Conservation (phyloP, 164 flowering plant genomes). For the Berberis thunbergii region DNA sequence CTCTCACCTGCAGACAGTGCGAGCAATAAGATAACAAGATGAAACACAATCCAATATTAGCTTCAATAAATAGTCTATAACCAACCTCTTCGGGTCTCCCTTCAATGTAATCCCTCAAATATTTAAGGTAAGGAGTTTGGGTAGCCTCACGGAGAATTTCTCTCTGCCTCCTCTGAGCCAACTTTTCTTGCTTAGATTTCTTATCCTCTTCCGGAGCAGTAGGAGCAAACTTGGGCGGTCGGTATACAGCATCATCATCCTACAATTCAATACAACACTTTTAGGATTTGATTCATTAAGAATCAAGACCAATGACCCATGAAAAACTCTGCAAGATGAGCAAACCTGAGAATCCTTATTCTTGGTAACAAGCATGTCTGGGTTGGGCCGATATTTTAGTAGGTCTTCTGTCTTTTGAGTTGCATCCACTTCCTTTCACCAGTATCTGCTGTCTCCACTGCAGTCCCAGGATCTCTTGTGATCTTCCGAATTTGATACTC, state of each 20-base stretch:
- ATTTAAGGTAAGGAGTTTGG: slow-evolving; percentile 46
- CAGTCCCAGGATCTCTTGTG: slow-evolving; percentile 25
- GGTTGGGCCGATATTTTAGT: slow-evolving; percentile 64
- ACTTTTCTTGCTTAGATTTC: slow-evolving; percentile 52
- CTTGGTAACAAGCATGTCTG: slow-evolving; percentile 64
- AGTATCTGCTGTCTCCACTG: slow-evolving; percentile 17
- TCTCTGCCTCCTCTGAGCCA: slow-evolving; percentile 56
- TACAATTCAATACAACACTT: slow-evolving; percentile 15
- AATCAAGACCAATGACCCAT: slow-evolving; percentile 22
- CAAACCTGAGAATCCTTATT: slow-evolving; percentile 38
- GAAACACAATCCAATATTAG: neutral
- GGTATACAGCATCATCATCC: slow-evolving; percentile 52
- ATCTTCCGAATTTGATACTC: slow-evolving; percentile 86
- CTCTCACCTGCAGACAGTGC: slow-evolving; percentile 42
- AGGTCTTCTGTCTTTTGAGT: slow-evolving; percentile 43
- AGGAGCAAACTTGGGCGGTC: slow-evolving; percentile 80
- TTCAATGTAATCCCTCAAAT: slow-evolving; percentile 53
- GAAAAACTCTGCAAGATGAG: slow-evolving; percentile 1
- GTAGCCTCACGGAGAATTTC: slow-evolving; percentile 34
- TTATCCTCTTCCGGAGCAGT: slow-evolving; percentile 66
- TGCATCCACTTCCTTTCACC: slow-evolving; percentile 22
- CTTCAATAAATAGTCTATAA: slow-evolving; percentile 8
- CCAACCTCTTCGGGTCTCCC: slow-evolving; percentile 93
- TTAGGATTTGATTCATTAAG: neutral
- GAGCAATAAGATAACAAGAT: slow-evolving; percentile 8